Evolutionary conservation across 208 protist genomes (phyloP), one percentile per base, ranked within the genome.

Genomic region (Crithidia acanthocephali): DNA sequence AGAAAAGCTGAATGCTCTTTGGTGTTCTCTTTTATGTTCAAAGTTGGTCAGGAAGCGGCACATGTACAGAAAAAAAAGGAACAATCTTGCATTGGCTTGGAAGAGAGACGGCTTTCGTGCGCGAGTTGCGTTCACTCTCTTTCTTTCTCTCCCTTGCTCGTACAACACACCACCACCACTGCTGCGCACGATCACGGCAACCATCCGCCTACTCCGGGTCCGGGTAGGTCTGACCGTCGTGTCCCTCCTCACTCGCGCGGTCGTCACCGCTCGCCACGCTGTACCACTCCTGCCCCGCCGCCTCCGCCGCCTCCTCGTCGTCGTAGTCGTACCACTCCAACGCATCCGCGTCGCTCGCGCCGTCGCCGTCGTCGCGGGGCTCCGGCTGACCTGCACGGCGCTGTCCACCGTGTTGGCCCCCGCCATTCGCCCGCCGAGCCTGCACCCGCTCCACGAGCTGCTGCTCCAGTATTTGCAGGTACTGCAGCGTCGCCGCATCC

Each of bases 231-330:
- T 48, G 32, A 16, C 13, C 50, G 9, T 66, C 60, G 40, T 51
- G 33, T 25, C 1, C 51, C 7, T 23, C 58, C 25, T 65, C 48
- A 32, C 30, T 37, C 20, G 35, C 30, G 40, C 64, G 32, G 35
- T 27, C 55, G 5, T 72, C 63, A 0, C 16, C 48, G 37, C 72
- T 77, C 35, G 57, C 72, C 48, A 78, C 65, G 65, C 72, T 78
- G 58, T 68, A 68, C 65, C 66, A 78, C 48, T 72, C 71, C 63
- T 70, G 71, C 33, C 42, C 56, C 27, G 63, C 72, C 40, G 37
- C 51, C 15, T 60, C 51, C 51, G 60, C 59, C 15, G 51, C 48
- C 48, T 56, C 72, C 6, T 68, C 37, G n/a, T 63, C 64, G 23
- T 78, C 72, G 40, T 68, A 65, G 48, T 48, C 55, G 45, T 66